phyloP scores from a whole-genome alignment of 768 basidiomycete species.

The Leccinum broughii region DNA sequence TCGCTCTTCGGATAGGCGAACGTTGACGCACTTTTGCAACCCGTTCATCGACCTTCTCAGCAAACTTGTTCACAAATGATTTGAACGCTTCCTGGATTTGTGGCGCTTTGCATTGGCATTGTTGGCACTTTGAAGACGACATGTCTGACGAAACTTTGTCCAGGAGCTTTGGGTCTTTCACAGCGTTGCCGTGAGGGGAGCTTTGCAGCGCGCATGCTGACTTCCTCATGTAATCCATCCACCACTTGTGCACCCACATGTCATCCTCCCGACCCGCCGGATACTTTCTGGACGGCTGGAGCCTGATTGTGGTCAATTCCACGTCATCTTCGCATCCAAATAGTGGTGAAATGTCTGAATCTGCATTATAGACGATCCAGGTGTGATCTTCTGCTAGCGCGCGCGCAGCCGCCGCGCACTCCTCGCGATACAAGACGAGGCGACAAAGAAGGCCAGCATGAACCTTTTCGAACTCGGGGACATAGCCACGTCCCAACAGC shows the following conservation, averaged over 20 bases:
- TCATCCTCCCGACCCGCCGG: background rate
- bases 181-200: background rate
- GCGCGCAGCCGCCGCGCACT: background rate
- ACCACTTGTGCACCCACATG: constrained; percentile 12
- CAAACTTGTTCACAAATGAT: constrained; percentile 14
- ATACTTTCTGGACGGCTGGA: constrained; percentile 6
- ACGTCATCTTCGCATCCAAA: constrained; percentile 3
- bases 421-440: constrained; percentile 16
- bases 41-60: constrained; percentile 2
- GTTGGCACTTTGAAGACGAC: constrained; percentile 4
- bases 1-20: background rate
- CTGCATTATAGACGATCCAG: constrained; percentile 5
- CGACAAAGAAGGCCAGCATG: constrained; percentile 6
- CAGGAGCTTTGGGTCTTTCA: constrained; percentile 8
- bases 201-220: constrained; percentile 6
- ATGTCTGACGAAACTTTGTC: background rate
- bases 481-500: background rate
- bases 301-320: background rate
- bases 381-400: constrained; percentile 6
- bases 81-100: constrained; percentile 1
- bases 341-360: background rate
- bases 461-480: constrained; percentile 15
- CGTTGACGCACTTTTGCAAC: constrained; percentile 7
- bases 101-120: background rate
- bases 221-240: constrained; percentile 17